Evolutionary conservation across 805 yeast species (phyloP).

Genomic region (Spathaspora sp.): DNA sequence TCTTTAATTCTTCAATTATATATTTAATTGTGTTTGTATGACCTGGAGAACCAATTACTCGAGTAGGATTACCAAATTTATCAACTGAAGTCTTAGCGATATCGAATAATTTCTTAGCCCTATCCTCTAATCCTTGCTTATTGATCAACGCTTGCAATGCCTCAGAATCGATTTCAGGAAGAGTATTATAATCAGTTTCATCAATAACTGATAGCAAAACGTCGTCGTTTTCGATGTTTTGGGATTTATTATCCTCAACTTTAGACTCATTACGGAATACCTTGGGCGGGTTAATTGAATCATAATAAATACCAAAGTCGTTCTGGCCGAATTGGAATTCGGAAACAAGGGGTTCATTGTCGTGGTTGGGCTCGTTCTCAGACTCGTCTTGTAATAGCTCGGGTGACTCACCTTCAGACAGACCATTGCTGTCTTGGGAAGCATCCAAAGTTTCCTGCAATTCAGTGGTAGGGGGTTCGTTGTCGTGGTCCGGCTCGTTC

Average conservation of each 20-base stretch:
- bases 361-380: no score
- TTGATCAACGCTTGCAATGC: slow-evolving; percentile 60
- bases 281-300: neutral
- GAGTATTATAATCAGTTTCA: slow-evolving; percentile 14
- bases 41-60: slow-evolving; percentile 90
- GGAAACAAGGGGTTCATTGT: slow-evolving; percentile 17
- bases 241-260: neutral
- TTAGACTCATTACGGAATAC: neutral
- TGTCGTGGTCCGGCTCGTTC: no score
- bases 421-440: no score
- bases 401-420: no score
- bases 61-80: slow-evolving; percentile 78
- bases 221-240: neutral
- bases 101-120: slow-evolving; percentile 64
- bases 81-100: slow-evolving; percentile 58
- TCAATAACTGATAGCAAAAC: neutral
- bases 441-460: no score
- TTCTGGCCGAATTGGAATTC: slow-evolving; percentile 9
- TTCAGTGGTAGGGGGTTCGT: no score
- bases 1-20: slow-evolving; percentile 56
- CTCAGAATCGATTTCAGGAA: slow-evolving; percentile 60
- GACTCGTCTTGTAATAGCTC: no score
- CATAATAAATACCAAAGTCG: neutral
- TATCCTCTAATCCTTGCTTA: slow-evolving; percentile 51
- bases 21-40: slow-evolving; percentile 78